Evolutionary conservation across 345 rosid species (phyloP).

Genomic region (Linum trigynum): DNA sequence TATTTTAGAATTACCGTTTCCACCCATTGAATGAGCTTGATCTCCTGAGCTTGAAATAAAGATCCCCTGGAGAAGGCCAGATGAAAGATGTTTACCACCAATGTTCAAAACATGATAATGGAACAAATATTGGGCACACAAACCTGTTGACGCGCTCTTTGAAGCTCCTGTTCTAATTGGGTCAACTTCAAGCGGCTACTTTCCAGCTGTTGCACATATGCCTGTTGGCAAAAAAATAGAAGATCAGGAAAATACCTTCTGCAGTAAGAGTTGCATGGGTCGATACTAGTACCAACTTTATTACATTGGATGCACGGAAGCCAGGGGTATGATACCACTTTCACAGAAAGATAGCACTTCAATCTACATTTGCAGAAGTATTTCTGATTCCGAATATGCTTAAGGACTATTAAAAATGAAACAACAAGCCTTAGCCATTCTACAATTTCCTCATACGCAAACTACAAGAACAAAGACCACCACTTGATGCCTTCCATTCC

Average conservation of each 20-base stretch:
- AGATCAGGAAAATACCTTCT: neutral
- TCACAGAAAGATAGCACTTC: neutral
- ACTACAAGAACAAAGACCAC: neutral
- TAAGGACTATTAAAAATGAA: neutral
- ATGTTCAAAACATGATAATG: neutral
- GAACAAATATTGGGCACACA: constrained; percentile 11
- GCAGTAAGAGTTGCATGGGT: neutral
- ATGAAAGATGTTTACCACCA: neutral
- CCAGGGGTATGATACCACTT: neutral
- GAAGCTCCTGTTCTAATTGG: constrained; percentile 96
- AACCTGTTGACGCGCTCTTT: constrained; percentile 98
- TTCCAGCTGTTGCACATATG: constrained; percentile 96
- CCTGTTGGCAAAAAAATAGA: constrained; percentile 35
- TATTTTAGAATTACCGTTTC: constrained; percentile 57
- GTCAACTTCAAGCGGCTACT: constrained; percentile 91
- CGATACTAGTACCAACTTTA: neutral
- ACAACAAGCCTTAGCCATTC: neutral
- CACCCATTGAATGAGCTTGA: constrained; percentile 81
- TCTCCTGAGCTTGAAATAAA: constrained; percentile 96
- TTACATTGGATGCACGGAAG: neutral
- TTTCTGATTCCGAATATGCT: neutral
- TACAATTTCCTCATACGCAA: neutral
- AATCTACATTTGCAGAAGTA: too few species aligned
- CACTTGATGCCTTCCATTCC: neutral
- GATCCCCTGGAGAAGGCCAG: constrained; percentile 45